Percentiles rank a stretch among this genome's conserved stretches.
These are phyloP conservation scores for Umbelopsis isabellina DNA, from an alignment of 192 early-diverging fungal genomes.

Conservation along the genomic window DNA sequence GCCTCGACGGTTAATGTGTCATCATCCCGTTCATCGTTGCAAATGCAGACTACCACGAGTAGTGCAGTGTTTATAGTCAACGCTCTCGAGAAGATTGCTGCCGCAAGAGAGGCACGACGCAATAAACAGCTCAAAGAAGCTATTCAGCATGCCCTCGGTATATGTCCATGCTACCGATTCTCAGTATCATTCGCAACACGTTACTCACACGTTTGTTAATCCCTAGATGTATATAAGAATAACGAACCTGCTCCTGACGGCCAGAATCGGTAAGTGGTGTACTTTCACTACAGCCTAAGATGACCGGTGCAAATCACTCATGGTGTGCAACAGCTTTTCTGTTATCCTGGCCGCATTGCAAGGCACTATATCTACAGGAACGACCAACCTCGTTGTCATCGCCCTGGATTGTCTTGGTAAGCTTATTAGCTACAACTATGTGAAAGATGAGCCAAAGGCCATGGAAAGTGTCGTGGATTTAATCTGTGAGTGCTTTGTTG, in stretches of 20 bases:
- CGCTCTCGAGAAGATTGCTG: constrained; percentile 64
- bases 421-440: constrained; percentile 68
- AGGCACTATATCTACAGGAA: constrained; percentile 71
- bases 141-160: constrained; percentile 53
- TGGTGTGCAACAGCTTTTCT: constrained; percentile 24
- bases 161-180: neutral
- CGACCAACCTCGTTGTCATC: constrained; percentile 60
- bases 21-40: constrained; percentile 19
- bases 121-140: constrained; percentile 52
- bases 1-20: constrained; percentile 17
- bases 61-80: constrained; percentile 64
- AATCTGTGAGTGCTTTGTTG: constrained; percentile 78
- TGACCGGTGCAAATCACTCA: no score
- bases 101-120: constrained; percentile 54
- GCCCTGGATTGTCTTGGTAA: constrained; percentile 86
- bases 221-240: constrained; percentile 38
- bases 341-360: constrained; percentile 71
- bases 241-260: constrained; percentile 37
- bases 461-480: constrained; percentile 72
- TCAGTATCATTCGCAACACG: neutral
- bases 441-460: constrained; percentile 55
- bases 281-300: no score
- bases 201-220: constrained; percentile 15
- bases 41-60: constrained; percentile 33
- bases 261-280: constrained; percentile 27